phyloP scores from a whole-genome alignment of 129 eudicot genomes.

The Flaveria brownii region DNA sequence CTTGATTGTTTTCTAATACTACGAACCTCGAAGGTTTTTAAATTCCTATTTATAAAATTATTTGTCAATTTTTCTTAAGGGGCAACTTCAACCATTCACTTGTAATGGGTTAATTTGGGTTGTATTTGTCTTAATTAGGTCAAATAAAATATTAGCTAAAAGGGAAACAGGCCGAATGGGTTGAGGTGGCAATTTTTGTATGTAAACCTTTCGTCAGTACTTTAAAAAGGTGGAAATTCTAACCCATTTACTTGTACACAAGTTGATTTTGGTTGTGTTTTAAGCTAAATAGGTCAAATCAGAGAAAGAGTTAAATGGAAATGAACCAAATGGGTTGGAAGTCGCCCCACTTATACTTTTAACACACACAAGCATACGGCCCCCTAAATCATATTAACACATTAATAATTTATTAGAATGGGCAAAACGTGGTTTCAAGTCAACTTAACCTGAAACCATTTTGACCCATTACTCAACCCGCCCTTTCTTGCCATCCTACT shows the following conservation, averaged over 20 bases:
- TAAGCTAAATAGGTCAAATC: background rate
- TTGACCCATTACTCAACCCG: background rate
- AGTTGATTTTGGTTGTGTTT: background rate
- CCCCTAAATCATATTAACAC: background rate
- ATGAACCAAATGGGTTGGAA: background rate
- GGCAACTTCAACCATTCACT: background rate
- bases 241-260: background rate
- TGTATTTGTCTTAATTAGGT: background rate
- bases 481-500: background rate
- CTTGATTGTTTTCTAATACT: conserved; percentile 88
- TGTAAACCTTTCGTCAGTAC: conserved; percentile 2
- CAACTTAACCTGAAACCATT: background rate
- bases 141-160: background rate
- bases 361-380: background rate
- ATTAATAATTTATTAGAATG: background rate
- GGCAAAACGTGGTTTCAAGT: background rate
- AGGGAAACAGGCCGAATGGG: background rate
- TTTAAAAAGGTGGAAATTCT: background rate
- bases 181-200: background rate
- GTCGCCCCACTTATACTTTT: background rate
- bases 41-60: background rate
- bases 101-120: background rate
- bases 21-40: conserved; percentile 88
- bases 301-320: background rate
- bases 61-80: background rate